Evolutionary conservation across 495 filamentous ascomycete species (phyloP), one percentile per base, ranked within the genome.

Genomic region (Daldinia vernicosa): DNA sequence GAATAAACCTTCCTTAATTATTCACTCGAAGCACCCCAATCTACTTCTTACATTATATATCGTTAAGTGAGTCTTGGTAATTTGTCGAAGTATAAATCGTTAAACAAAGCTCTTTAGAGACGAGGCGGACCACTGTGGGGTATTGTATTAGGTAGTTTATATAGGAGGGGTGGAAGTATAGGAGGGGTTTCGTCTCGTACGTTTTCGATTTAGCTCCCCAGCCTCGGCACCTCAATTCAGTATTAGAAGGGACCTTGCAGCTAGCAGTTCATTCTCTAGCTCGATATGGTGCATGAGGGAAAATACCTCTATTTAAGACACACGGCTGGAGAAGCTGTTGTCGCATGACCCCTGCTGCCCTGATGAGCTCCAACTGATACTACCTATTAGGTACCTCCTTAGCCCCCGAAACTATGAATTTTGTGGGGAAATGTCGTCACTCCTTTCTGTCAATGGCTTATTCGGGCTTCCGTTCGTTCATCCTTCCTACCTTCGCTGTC

Each of bases 381-480:
- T 9, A 19, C 43, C 43, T 47, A 22, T 19, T 22, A 11, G 17
- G 7, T 24, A 22, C 17, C 27, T 35, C 24, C 43, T 22, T 12
- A 30, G 22, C 19, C 43, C 52, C 28, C 12, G 47, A 61, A 50
- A 33, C 40, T 35, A 22, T 19, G n/a, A 26, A 40, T 59, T 59
- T 71, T 67, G 53, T 72, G 69, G 69, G 11, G 69, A 67, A 60
- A 30, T 72, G 59, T 67, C 69, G 69, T 72, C 64, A 71, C 69
- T 58, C 47, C 69, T 28, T 15, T 57, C 37, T 30, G 32, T 27
- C 37, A 51, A 52, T 63, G 52, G 56, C 37, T 68, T 60, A 12
- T 57, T 60, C 26, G 47, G 35, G 66, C 22, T 51, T 24, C 54
- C 22, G 57, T 40, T 61, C 53, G 32, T 52, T 60, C 30, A 40